Evolutionary conservation across 1,284 basidiomycete genomes (phyloP), one percentile per base, ranked within the genome.

Genomic region (Ceratobasidium sp.): DNA sequence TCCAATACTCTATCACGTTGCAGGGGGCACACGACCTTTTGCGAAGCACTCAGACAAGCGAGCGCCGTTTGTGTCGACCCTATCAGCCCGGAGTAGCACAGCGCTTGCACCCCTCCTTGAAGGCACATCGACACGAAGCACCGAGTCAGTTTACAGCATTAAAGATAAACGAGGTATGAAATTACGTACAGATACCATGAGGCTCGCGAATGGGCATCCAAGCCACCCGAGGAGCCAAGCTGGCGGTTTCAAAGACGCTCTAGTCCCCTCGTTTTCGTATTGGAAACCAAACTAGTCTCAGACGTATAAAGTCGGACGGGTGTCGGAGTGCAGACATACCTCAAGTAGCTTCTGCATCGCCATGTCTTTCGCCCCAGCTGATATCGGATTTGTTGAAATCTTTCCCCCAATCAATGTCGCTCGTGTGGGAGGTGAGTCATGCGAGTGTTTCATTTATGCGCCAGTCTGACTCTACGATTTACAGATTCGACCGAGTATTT

Each of bases 381-480:
- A 80, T 18, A 80, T 82, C 50, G 64, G 67, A 18, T 80, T 77
- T 64, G 62, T 83, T 69, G 79, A 81, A 52, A 83, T 83, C 30
- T 82, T 79, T 62, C 82, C 82, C 41, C 82, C 82, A 41, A 80
- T 83, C 44, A 82, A 80, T 27, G 70, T 83, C 55, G 81, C 82
- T 59, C 82, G 82, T 50, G 80, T 82, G 16, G 82, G 82, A n/a
- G 68, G 68, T 71, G 23, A 33, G 66, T 50, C 10, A 14, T 18
- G 33, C 38, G 7, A 10, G 8, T 65, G 14, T 18, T n/a, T 67
- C 35, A 23, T 7, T 7, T 14, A 38, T 35, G 41, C 7, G 27
- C 14, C 8, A 30, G 38, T 41, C 35, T 64, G 33, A 64, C 3
- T 35, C 8, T 59, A 33, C 18, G 18, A n/a, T 55, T 12, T 12